phyloP scores from a whole-genome alignment of 192 early-diverging fungal species.

The Pilobolus umbonatus region DNA sequence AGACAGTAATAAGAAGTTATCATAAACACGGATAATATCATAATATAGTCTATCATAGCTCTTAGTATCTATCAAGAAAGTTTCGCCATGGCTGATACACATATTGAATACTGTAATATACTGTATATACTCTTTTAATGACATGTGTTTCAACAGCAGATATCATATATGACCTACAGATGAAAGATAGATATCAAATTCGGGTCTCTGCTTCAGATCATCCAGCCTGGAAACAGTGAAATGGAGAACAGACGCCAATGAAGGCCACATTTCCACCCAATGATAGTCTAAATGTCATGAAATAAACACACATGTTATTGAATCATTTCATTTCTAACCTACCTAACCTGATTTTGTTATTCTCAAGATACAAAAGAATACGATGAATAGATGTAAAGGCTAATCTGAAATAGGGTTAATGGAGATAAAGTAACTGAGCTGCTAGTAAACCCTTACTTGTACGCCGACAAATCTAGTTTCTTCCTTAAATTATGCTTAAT shows the following conservation, averaged over 20 bases:
- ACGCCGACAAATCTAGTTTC: slow-evolving; percentile 44
- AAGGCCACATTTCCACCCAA: slow-evolving; percentile 51
- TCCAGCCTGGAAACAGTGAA: slow-evolving; percentile 40
- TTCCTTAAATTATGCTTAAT: slow-evolving; percentile 54
- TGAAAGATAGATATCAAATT: slow-evolving; percentile 33
- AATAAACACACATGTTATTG: not conserved
- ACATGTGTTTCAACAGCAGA: not conserved
- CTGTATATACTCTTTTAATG: not conserved
- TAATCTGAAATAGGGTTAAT: slow-evolving; percentile 8
- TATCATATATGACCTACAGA: slow-evolving; percentile 27
- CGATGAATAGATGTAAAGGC: slow-evolving; percentile 31
- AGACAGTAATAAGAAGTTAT: slow-evolving; percentile 19
- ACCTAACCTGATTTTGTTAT: slow-evolving; percentile 28
- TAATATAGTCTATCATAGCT: slow-evolving; percentile 51
- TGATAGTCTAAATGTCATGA: slow-evolving; percentile 41
- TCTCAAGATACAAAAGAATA: slow-evolving; percentile 20
- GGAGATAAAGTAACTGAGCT: too few species aligned
- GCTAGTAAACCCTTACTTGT: slow-evolving; percentile 26
- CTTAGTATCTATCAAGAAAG: slow-evolving; percentile 43
- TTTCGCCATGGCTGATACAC: slow-evolving; percentile 43
- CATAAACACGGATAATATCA: slow-evolving; percentile 44
- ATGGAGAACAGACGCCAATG: slow-evolving; percentile 38
- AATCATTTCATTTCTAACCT: not conserved
- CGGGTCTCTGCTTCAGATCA: slow-evolving; percentile 21
- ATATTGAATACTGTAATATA: slow-evolving; percentile 31